Evolutionary conservation across 1,139 yeast genomes (phyloP).

Genomic region (Geotrichum europaeum): DNA sequence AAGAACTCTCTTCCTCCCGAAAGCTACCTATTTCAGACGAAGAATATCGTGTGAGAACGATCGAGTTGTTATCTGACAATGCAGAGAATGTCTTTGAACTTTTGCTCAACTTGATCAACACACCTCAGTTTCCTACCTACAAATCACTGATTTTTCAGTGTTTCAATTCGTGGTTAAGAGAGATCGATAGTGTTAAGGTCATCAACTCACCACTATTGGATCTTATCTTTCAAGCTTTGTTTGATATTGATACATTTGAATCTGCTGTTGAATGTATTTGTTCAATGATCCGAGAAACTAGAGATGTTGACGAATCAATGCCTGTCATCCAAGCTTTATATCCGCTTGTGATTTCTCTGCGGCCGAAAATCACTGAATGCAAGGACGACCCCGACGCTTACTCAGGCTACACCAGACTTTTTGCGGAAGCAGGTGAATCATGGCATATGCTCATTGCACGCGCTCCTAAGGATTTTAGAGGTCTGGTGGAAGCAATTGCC

Average conservation of each 20-base stretch:
- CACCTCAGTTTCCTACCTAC: slow-evolving; percentile 36
- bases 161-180: slow-evolving; percentile 84
- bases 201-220: slow-evolving; percentile 58
- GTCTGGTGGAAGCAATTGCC: slow-evolving; percentile 68
- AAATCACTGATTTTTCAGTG: slow-evolving; percentile 57
- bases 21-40: slow-evolving; percentile 76
- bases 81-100: slow-evolving; percentile 63
- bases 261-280: slow-evolving; percentile 83
- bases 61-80: slow-evolving; percentile 56
- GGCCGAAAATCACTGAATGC: slow-evolving; percentile 43
- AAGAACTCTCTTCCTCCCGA: slow-evolving; percentile 75
- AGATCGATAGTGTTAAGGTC: slow-evolving; percentile 65
- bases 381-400: slow-evolving; percentile 65
- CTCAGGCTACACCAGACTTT: slow-evolving; percentile 67
- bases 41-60: slow-evolving; percentile 62
- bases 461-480: slow-evolving; percentile 62
- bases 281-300: slow-evolving; percentile 72
- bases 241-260: slow-evolving; percentile 66
- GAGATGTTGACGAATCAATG: slow-evolving; percentile 50
- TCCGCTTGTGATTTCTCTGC: slow-evolving; percentile 57
- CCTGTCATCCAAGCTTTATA: slow-evolving; percentile 62
- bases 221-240: slow-evolving; percentile 62
- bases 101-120: slow-evolving; percentile 39
- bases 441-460: slow-evolving; percentile 88
- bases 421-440: slow-evolving; percentile 90